phyloP scores from a whole-genome alignment of 345 rosid species.

The Geranium brycei region DNA sequence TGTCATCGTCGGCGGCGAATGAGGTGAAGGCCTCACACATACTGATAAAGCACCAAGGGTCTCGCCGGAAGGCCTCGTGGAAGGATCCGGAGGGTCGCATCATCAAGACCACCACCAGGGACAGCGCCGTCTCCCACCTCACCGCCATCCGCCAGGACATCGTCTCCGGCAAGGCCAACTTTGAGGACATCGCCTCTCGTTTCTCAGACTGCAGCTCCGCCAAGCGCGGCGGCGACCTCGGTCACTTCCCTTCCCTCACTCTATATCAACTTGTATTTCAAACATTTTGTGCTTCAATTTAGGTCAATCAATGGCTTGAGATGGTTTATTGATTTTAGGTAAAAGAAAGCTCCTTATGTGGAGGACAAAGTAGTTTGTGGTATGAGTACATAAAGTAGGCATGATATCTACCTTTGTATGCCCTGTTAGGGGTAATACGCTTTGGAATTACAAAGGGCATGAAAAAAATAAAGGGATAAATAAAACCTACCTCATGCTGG shows the following conservation, averaged over 20 bases:
- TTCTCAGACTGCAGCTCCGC: conserved; percentile 93
- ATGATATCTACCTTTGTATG: no score
- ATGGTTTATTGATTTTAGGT: no score
- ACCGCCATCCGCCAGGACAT: conserved; percentile 62
- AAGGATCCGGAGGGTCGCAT: conserved; percentile 88
- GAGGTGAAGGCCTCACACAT: conserved; percentile 77
- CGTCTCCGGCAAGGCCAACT: conserved; percentile 62
- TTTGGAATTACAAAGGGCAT: no score
- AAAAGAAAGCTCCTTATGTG: no score
- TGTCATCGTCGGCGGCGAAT: conserved; percentile 25
- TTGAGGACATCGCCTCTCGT: conserved; percentile 65
- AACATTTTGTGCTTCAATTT: no score
- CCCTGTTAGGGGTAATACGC: no score
- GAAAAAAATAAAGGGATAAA: no score
- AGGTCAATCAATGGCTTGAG: no score
- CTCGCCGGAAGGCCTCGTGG: conserved; percentile 91
- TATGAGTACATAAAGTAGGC: no score
- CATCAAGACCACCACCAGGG: conserved; percentile 53
- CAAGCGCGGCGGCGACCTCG: conserved; percentile 92
- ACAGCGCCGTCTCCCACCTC: conserved; percentile 63
- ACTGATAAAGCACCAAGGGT: conserved; percentile 86
- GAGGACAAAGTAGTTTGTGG: no score
- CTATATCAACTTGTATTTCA: no score
- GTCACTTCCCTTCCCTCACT: conserved; percentile 20
- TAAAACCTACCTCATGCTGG: no score